Conservation (phyloP, 202 grass and related monocot species). For the Elaeis oleifera region DNA sequence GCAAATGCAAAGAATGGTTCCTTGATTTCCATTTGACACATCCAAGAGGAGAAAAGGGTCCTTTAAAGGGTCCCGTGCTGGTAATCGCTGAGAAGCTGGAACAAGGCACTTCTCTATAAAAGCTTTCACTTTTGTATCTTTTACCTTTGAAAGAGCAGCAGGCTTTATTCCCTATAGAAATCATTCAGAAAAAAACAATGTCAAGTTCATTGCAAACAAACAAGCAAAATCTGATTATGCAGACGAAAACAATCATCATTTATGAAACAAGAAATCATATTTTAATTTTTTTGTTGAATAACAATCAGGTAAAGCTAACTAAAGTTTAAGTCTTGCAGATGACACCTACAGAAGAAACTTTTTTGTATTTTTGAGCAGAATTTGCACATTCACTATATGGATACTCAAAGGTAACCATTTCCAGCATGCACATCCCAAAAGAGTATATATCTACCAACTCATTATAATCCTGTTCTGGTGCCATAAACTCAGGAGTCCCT, state of each 20-base stretch:
- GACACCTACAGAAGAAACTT: constrained; percentile 39
- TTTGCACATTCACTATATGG: constrained; percentile 53
- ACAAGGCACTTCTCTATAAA: constrained; percentile 56
- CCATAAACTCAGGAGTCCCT: constrained; percentile 69
- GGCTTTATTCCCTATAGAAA: constrained; percentile 47
- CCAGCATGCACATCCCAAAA: constrained; percentile 73
- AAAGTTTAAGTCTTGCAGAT: not conserved
- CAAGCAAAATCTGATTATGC: no score
- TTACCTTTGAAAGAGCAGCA: constrained; percentile 40
- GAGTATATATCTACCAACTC: constrained; percentile 63
- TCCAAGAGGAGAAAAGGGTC: constrained; percentile 36
- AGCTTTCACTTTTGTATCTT: constrained; percentile 38
- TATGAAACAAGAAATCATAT: no score
- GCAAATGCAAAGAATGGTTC: not conserved
- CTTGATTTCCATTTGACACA: constrained; percentile 4
- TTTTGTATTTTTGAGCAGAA: constrained; percentile 47
- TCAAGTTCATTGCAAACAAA: no score
- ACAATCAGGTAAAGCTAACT: no score
- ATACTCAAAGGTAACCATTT: constrained; percentile 58
- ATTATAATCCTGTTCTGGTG: constrained; percentile 47
- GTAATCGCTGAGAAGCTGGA: constrained; percentile 23
- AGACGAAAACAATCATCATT: no score
- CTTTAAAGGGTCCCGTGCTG: constrained; percentile 37
- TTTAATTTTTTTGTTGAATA: no score
- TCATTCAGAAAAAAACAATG: not conserved